Base-by-base conservation (phyloP, 1,139 yeast genomes). In the Pichia kudriavzevii region DNA sequence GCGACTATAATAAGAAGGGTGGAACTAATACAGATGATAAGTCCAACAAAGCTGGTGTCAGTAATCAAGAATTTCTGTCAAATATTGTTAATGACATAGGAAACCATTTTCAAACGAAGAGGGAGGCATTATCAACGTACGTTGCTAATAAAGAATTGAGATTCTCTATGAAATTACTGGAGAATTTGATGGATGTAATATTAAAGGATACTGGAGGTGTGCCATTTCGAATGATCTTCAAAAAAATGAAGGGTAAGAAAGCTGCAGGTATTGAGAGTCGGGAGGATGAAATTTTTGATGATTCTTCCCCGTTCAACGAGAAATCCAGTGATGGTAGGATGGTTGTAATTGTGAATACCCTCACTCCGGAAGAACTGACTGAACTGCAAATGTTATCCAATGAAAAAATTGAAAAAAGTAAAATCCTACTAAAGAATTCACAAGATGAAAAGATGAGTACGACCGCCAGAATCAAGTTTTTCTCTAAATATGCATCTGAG, bases 81-180 rank as follows among this genome's bases (percentile, higher is more conserved):
- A 18, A 32, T 2, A 52, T 55, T 9, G 49, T 44, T 2, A 27
- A 41, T 22, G 51, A 49, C 40, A 39, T 51, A 28, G 53, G 50
- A 1, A 47, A 48, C 13, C 55, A 46, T 29, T 50, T 49, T 47
- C 54, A 50, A 30, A 46, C 50, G 9, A 47, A 47, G 24, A 40
- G 58, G 36, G 57, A 53, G 32, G 40, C 43, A 4, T 30, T 64
- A 11, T 67, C 85, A 0, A 47, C 73, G 0, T 55, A 59, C 33
- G 67, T 83, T 34, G 96, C 94, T 0, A 79, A 81, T 25, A 57
- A 63, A 7, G 95, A 87, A 54, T 83, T 87, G 57, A 71, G 69
- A 45, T 56, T 73, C 32, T 78, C 93, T 10, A 52, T 84, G 41
- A 56, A 65, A 11, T 59, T 85, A 2, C 67, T 87, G 66, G 64